Conservation (phyloP, 1,139 yeast species). For the Diutina sp. region DNA sequence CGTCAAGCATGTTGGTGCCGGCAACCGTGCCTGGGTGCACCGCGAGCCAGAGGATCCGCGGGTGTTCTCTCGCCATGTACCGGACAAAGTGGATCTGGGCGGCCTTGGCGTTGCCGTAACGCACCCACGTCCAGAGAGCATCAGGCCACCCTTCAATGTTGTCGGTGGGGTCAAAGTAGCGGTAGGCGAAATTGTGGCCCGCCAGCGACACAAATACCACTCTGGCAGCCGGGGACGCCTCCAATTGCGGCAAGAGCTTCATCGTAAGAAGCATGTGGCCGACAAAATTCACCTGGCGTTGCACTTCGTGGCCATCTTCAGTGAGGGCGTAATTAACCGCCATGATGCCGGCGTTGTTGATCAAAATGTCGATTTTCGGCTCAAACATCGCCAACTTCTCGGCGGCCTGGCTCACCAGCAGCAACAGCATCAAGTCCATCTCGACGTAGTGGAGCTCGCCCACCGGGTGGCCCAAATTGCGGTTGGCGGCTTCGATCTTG, state of each 20-base stretch:
- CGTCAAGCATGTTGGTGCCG: conserved; percentile 21
- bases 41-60: conserved; percentile 19
- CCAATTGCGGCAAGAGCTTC: conserved; percentile 16
- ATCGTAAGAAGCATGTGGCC: conserved; percentile 22
- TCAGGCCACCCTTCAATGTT: conserved; percentile 15
- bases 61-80: conserved; percentile 15
- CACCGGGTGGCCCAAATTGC: conserved; percentile 13
- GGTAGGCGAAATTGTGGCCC: conserved; percentile 17
- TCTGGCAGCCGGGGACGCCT: conserved; percentile 16
- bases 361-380: conserved; percentile 18
- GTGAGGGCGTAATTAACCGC: conserved; percentile 23
- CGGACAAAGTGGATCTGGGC: conserved; percentile 20
- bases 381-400: conserved; percentile 15
- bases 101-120: conserved; percentile 25
- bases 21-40: conserved; percentile 31
- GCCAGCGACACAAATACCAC: conserved; percentile 20
- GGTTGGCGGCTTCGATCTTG: conserved; percentile 34
- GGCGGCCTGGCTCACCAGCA: conserved; percentile 19
- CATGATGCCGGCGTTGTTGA: conserved; percentile 33
- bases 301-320: conserved; percentile 26
- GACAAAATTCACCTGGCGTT: conserved; percentile 28
- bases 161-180: conserved; percentile 11
- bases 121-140: conserved; percentile 14
- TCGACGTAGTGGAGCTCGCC: conserved; percentile 19
- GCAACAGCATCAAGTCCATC: conserved; percentile 22